Base-by-base conservation (phyloP, 2,329 filamentous ascomycete species). In the Alternaria sp. region DNA sequence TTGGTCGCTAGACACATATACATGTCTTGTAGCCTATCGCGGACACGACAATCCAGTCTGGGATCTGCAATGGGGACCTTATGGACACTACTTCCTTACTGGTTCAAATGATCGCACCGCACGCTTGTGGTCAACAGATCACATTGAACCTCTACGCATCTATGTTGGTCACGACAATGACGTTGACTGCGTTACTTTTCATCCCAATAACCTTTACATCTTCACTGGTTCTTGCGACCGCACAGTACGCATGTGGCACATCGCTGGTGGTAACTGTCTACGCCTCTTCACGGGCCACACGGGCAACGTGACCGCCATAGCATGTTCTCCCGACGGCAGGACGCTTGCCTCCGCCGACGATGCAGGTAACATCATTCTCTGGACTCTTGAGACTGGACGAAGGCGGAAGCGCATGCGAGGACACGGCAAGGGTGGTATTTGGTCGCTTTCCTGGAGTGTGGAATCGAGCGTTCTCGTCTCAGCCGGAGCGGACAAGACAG, bases 241-340 rank as follows among this genome's bases (percentile, higher is more conserved):
- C 79, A 96, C 94, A 0, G 92, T 98, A 33, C 90, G 96, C 28
- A 98, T 99, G 95, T 99, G 96, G 96, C 90, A 94, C 10, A 88
- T 97, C n/a, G 87, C 89, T 11, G 95, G 91, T 9, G 96, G 96
- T 26, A 90, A 90, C 65, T 93, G 94, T 37, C 92, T 97, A 6
- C 91, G 96, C 25, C 89, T 98, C 74, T 97, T 98, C 77, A 94
- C 92, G 0, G 96, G 96, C 1, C 96, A 99, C 76, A 91, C 89
- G 0, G 93, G 96, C 54, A 93, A 93, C 74, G 90, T 98, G 76
- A 96, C 91, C 14, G 88, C 93, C 0, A 83, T 98, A 25, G 89
- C 95, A 67, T 97, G 94, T 74, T 91, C 93, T 21, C 93, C 93
- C 1, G 94, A 93, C 73, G 96, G 96, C 68, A 94, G 92, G 78